A percentile compares a stretch with the other conserved stretches of the same genome.
These are phyloP conservation scores for Wickerhamomyces hampshirensis DNA, from an alignment of 805 yeast genomes.

Conservation along the genomic window DNA sequence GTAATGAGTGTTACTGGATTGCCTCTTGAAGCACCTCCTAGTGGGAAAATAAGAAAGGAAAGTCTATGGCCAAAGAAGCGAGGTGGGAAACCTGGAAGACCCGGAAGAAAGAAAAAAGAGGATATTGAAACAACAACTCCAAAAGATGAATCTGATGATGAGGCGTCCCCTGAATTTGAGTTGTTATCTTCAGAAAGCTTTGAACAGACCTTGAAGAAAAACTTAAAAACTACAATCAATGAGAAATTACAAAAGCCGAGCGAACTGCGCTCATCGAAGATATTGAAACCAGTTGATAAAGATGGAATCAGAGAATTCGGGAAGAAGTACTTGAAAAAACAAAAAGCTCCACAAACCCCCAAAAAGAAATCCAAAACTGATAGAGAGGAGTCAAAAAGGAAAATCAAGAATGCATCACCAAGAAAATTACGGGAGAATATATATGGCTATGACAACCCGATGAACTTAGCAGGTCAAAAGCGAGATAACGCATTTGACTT, in stretches of 20 bases:
- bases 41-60: constrained; percentile 50
- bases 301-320: constrained; percentile 9
- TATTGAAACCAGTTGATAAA: constrained; percentile 3
- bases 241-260: constrained; percentile 20
- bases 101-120: constrained; percentile 15
- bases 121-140: constrained; percentile 8
- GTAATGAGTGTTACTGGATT: constrained; percentile 64
- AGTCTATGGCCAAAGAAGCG: constrained; percentile 44
- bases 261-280: constrained; percentile 12
- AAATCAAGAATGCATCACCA: constrained; percentile 26
- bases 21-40: constrained; percentile 68
- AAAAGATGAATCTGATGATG: constrained; percentile 1
- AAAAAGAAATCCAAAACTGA: constrained; percentile 4
- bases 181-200: constrained; percentile 7
- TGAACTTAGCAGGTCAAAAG: constrained; percentile 28
- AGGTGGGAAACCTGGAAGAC: constrained; percentile 19
- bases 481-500: constrained; percentile 26
- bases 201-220: constrained; percentile 9
- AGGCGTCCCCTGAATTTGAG: constrained; percentile 5
- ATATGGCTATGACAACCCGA: constrained; percentile 36
- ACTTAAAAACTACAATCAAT: constrained; percentile 13
- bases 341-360: constrained; percentile 11
- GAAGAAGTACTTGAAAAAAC: constrained; percentile 6
- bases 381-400: constrained; percentile 13
- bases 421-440: constrained; percentile 34